Conservation (phyloP, 2,329 filamentous ascomycete genomes). For the Fusarium sp. region DNA sequence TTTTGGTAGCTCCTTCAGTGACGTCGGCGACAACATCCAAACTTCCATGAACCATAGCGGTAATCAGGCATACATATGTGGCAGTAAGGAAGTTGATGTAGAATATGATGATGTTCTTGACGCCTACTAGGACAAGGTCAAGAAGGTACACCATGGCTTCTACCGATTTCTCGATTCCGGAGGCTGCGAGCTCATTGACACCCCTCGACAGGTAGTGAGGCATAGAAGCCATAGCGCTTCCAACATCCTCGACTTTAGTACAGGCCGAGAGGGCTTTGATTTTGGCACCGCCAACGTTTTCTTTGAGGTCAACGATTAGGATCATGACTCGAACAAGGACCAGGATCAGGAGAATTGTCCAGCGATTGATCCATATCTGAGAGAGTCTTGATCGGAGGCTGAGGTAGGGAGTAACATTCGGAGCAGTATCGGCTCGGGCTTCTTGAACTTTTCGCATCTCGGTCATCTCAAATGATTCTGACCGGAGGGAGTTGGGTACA, state of each 20-base stretch:
- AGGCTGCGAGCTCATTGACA: conserved; percentile 86
- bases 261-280: conserved; percentile 88
- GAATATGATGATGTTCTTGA: conserved; percentile 91
- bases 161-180: conserved; percentile 83
- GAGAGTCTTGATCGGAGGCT: conserved; percentile 89
- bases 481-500: conserved; percentile 55
- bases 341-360: conserved; percentile 90
- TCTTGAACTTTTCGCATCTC: conserved; percentile 50
- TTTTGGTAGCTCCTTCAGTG: conserved; percentile 65
- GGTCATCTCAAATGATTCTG: conserved; percentile 54
- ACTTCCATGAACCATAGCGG: conserved; percentile 82
- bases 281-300: conserved; percentile 81
- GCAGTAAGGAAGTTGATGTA: conserved; percentile 91
- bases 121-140: conserved; percentile 80
- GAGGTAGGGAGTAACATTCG: conserved; percentile 88
- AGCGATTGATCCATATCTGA: conserved; percentile 97
- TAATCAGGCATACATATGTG: conserved; percentile 91
- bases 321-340: conserved; percentile 86
- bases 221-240: conserved; percentile 97
- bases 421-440: conserved; percentile 67
- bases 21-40: conserved; percentile 73
- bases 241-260: conserved; percentile 90
- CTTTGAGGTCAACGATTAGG: conserved; percentile 77
- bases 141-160: conserved; percentile 84
- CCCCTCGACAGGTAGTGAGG: conserved; percentile 92